These are phyloP conservation scores for Fimicolochytrium jonesii DNA, from an alignment of 192 early-diverging fungal species.

Conservation along the genomic window DNA sequence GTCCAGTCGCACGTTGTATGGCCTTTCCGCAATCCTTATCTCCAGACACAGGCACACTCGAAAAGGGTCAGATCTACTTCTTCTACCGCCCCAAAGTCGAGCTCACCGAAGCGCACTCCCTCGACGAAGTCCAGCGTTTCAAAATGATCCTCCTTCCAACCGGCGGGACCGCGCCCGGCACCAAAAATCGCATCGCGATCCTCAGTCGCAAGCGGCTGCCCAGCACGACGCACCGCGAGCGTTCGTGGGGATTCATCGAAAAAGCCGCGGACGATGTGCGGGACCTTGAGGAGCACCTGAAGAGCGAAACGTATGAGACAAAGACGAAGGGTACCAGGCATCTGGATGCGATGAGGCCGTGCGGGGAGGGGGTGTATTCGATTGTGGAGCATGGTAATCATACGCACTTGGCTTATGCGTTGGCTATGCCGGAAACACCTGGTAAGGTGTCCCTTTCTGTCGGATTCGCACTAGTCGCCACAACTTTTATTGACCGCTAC, in stretches of 20 bases:
- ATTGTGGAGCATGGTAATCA: conserved; percentile 33
- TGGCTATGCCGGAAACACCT: conserved; percentile 35
- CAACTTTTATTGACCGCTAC: too few relatives aligned
- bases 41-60: conserved; percentile 9
- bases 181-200: too few relatives aligned
- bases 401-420: conserved; percentile 39
- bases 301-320: conserved; percentile 26
- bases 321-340: conserved; percentile 27
- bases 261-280: conserved; percentile 23
- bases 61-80: conserved; percentile 46
- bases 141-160: conserved; percentile 39
- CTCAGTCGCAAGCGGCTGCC: conserved; percentile 41
- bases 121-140: conserved; percentile 39
- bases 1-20: not conserved
- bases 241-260: conserved; percentile 42
- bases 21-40: not conserved
- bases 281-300: conserved; percentile 22
- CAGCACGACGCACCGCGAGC: conserved; percentile 4
- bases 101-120: conserved; percentile 2
- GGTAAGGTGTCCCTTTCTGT: too few relatives aligned
- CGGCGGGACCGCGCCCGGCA: not conserved
- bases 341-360: conserved; percentile 26
- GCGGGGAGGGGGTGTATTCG: conserved; percentile 36
- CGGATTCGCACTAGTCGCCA: too few relatives aligned
- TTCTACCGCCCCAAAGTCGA: conserved; percentile 45